Evolutionary conservation across 2,329 filamentous ascomycete species (phyloP).

Genomic region (Penicillium digitatum): DNA sequence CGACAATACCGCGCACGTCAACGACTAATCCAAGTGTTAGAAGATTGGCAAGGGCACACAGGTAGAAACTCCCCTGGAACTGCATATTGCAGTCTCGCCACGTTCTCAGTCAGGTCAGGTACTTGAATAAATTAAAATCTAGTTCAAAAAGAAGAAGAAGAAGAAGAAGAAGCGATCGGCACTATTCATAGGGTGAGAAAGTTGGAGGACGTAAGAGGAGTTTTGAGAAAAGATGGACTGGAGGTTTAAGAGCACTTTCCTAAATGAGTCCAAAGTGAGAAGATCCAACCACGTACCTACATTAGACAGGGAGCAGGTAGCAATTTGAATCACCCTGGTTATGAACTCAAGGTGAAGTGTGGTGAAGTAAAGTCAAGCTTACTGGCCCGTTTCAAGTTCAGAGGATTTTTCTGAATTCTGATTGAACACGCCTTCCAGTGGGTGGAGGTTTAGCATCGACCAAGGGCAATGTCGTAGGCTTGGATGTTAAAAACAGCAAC

Average conservation of each 20-base stretch:
- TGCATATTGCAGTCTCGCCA: slow-evolving; percentile 17
- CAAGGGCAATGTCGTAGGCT: slow-evolving; percentile 10
- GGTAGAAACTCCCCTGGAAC: slow-evolving; percentile 14
- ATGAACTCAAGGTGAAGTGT: slow-evolving; percentile 10
- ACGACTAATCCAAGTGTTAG: slow-evolving; percentile 6
- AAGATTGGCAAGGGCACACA: neutral
- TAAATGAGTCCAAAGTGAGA: neutral
- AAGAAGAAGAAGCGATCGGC: neutral
- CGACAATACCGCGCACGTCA: slow-evolving; percentile 14
- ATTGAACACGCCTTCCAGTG: neutral
- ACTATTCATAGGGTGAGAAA: neutral
- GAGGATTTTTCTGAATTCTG: neutral
- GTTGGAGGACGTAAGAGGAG: neutral
- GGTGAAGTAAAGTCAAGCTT: slow-evolving; percentile 15
- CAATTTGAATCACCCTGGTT: neutral
- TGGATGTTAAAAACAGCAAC: neutral
- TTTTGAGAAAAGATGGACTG: neutral
- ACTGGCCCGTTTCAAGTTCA: neutral
- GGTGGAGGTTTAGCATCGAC: neutral
- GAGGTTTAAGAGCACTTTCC: slow-evolving; percentile 1
- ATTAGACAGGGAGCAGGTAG: neutral
- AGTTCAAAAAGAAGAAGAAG: too few relatives aligned
- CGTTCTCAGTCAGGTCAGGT: neutral
- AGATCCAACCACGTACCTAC: slow-evolving; percentile 14
- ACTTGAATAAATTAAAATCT: neutral